Evolutionary conservation across 2,329 filamentous ascomycete genomes (phyloP).

Genomic region (Macroventuria anomochaeta): DNA sequence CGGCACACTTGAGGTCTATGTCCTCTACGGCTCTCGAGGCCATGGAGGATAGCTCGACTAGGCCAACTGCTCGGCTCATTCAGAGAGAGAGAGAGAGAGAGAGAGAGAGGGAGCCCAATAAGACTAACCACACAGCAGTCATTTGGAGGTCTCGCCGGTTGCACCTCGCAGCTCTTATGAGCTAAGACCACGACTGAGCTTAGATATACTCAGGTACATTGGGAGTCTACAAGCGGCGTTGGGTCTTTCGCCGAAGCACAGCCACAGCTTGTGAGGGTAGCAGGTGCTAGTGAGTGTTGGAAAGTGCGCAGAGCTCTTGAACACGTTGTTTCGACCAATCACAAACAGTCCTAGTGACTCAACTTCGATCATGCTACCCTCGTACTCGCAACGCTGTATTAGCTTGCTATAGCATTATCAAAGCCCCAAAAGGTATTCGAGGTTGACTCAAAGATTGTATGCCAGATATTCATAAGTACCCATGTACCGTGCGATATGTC

Average conservation of each 20-base stretch:
- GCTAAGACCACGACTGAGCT: not conserved
- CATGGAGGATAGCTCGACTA: too few relatives aligned
- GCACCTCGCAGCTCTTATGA: not conserved
- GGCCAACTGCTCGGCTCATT: too few relatives aligned
- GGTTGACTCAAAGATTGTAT: not conserved
- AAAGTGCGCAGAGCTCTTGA: not conserved
- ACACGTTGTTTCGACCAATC: not conserved
- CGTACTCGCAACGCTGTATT: not conserved
- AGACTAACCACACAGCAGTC: too few relatives aligned
- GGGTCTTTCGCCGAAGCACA: not conserved
- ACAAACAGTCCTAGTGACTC: conserved; percentile 1
- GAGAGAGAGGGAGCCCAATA: too few relatives aligned
- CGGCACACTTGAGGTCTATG: not conserved
- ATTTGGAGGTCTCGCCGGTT: not conserved
- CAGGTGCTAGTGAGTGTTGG: not conserved
- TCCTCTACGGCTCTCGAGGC: not conserved
- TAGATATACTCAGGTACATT: too few relatives aligned
- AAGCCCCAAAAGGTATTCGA: too few relatives aligned
- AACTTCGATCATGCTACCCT: not conserved
- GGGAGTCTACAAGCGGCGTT: too few relatives aligned
- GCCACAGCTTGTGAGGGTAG: not conserved
- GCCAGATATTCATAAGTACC: too few relatives aligned
- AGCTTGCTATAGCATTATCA: not conserved
- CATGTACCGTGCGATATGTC: not conserved
- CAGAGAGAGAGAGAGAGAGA: too few relatives aligned